Conservation (phyloP, 345 rosid genomes). For the Rhizophora apiculata region DNA sequence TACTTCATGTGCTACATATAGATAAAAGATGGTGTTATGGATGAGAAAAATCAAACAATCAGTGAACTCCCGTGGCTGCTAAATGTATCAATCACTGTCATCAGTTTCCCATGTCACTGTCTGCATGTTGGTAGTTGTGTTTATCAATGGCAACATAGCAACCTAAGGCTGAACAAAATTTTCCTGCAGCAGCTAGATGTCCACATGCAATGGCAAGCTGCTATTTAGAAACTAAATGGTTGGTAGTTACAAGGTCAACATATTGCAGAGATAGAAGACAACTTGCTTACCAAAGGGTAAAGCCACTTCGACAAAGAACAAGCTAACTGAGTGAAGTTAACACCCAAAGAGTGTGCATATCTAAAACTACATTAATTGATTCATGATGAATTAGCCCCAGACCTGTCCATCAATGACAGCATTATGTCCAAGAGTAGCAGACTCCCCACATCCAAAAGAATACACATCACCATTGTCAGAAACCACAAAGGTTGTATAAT, state of each 20-base stretch:
- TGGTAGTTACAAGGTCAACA: constrained; percentile 5
- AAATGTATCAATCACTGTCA: not conserved
- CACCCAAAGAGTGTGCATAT: too few relatives aligned
- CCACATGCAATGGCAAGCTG: not conserved
- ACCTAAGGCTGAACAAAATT: not conserved
- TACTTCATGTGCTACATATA: too few relatives aligned
- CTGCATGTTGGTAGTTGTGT: not conserved
- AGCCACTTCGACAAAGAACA: too few relatives aligned
- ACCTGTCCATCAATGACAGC: constrained; percentile 61
- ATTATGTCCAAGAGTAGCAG: constrained; percentile 85
- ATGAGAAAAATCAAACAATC: not conserved
- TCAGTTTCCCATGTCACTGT: not conserved
- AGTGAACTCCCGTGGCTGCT: not conserved
- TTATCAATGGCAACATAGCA: not conserved
- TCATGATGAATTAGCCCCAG: not conserved
- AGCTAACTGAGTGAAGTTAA: too few relatives aligned
- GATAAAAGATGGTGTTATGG: not conserved
- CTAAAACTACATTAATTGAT: too few relatives aligned
- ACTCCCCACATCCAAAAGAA: constrained; percentile 93
- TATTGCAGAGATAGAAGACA: not conserved
- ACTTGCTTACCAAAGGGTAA: not conserved
- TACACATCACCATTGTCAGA: constrained; percentile 84
- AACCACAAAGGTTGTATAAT: constrained; percentile 88
- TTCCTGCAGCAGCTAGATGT: not conserved
- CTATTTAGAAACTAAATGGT: not conserved